Base-by-base conservation (phyloP, 441 rosid species). In the Pelargonium cotyledonis region DNA sequence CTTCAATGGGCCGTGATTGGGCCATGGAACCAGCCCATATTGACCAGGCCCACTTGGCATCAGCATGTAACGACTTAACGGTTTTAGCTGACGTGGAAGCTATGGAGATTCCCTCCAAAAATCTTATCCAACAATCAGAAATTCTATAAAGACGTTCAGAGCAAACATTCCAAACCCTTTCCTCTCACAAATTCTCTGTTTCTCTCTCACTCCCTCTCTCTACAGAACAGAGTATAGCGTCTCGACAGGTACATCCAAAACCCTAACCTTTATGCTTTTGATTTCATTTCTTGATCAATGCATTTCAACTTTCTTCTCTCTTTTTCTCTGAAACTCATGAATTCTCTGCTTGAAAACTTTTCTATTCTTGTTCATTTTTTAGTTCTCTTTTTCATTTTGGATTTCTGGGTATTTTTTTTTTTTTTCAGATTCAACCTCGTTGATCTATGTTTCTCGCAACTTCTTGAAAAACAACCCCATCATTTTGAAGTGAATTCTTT, bases 81-180 rank as follows among this genome's bases (percentile, higher is more conserved):
- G 67, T 65, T 60, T 60, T 60, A 19, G 35, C 63, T 58, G 63
- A 58, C 63, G 16, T 51, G 58, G 58, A 51, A 8, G 53, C 58
- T 11, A 12, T 51, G 15, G 5, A n/a, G 18, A 16, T 16, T 55
- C 23, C 12, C 64, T 7, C 12, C 31, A 19, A 10, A 11, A 60
- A 11, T 2, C 57, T 12, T 15, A 6, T 4, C 0, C 43, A 6
- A 40, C 1, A 8, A 40, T 40, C 43, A 40, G 10, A 8, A 8
- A 40, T 10, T 64, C 21, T 64, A 64, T 31, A 64, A 64, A 64
- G 14, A 15, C 67, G 21, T 64, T 65, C 67, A 65, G 12, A 18
- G 29, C 67, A 40, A 64, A 38, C 67, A 65, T 38, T 65, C 67
- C 67, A 65, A 40, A 65, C 49, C 21, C 67, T 40, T 49, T 49